A percentile compares a stretch with the other conserved stretches of the same genome.
Conservation (phyloP, 1,139 yeast genomes). For the Debaryomyces sp. region DNA sequence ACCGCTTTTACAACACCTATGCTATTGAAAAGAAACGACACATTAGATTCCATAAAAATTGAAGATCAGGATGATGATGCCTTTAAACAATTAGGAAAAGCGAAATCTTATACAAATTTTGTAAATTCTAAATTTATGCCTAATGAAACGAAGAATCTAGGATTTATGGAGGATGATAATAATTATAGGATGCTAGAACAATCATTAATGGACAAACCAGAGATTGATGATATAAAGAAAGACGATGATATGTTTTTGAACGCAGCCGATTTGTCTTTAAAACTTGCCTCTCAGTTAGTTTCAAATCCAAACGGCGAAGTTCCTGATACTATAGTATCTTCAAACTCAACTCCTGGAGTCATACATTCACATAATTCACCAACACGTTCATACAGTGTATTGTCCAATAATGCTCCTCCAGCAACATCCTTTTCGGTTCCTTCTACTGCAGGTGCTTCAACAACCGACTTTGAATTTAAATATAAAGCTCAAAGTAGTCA, state of each 20-base stretch:
- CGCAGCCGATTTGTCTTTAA: conserved; percentile 31
- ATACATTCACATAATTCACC: conserved; percentile 14
- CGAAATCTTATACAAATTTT: conserved; percentile 31
- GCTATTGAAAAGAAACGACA: conserved; percentile 22
- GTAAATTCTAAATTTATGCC: conserved; percentile 1
- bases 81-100: conserved; percentile 42
- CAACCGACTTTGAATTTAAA: conserved; percentile 8
- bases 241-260: conserved; percentile 13
- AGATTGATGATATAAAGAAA: neutral
- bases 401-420: conserved; percentile 5
- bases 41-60: conserved; percentile 36
- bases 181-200: conserved; percentile 4
- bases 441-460: conserved; percentile 12
- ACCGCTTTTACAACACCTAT: conserved; percentile 14
- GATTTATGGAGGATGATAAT: neutral
- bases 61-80: conserved; percentile 52
- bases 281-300: conserved; percentile 26
- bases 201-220: conserved; percentile 4
- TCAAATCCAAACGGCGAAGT: conserved; percentile 14
- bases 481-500: conserved; percentile 1
- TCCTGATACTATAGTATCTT: conserved; percentile 13
- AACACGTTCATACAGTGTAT: conserved; percentile 5
- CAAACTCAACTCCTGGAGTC: conserved; percentile 23
- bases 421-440: conserved; percentile 19
- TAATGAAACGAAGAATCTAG: neutral